Percentiles rank a stretch among this genome's conserved stretches.
These are phyloP conservation scores for Naganishia liquefaciens DNA, from an alignment of 1,284 basidiomycete species.

Conservation along the genomic window DNA sequence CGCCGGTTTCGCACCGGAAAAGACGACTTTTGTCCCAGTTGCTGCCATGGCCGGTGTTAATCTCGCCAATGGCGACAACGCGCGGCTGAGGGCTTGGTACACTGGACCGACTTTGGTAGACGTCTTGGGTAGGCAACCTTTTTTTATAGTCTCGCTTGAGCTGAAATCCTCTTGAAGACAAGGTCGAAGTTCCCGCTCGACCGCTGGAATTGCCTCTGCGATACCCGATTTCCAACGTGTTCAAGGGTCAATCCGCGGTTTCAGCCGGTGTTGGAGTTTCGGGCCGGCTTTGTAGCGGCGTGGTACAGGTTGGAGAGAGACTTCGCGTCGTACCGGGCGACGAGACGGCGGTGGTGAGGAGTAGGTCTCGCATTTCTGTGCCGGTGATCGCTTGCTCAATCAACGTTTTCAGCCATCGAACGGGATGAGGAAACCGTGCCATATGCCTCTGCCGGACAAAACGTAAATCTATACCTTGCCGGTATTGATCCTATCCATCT, in stretches of 20 bases:
- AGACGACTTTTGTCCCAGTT: constrained; percentile 82
- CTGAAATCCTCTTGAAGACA: constrained; percentile 60
- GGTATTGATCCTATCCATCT: constrained; percentile 84
- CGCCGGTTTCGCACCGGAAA: constrained; percentile 78
- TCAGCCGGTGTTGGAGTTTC: constrained; percentile 73
- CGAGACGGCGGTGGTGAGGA: constrained; percentile 78
- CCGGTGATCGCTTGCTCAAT: not conserved
- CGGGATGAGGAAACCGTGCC: constrained; percentile 73
- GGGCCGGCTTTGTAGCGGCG: constrained; percentile 82
- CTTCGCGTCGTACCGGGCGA: constrained; percentile 88
- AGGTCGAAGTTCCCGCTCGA: constrained; percentile 75
- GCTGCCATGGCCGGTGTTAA: constrained; percentile 90
- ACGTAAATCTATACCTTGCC: constrained; percentile 80
- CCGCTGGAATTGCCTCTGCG: constrained; percentile 77
- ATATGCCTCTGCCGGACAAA: constrained; percentile 89
- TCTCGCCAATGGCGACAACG: constrained; percentile 62
- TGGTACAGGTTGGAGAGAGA: constrained; percentile 88
- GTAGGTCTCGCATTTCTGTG: constrained; percentile 56
- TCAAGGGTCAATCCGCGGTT: constrained; percentile 77
- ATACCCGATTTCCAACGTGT: constrained; percentile 91
- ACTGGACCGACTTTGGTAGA: constrained; percentile 80
- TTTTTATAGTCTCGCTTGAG: constrained; percentile 6
- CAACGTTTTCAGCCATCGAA: constrained; percentile 70
- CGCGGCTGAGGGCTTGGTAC: constrained; percentile 69
- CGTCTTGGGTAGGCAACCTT: constrained; percentile 64